These are phyloP conservation scores for Trametes gibbosa DNA, from an alignment of 768 basidiomycete species.

Conservation along the genomic window DNA sequence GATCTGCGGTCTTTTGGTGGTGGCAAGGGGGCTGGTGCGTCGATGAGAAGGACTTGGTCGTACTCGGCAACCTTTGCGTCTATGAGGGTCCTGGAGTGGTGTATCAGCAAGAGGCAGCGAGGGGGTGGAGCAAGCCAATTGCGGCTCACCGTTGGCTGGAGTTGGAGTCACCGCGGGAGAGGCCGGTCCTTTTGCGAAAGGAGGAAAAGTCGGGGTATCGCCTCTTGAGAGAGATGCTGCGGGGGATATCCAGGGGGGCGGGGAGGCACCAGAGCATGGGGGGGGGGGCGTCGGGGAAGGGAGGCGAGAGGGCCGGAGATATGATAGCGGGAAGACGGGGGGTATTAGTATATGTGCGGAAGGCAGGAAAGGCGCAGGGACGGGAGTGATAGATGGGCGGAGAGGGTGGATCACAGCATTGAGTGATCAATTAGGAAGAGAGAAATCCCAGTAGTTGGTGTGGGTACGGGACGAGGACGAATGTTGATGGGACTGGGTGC, in stretches of 20 bases:
- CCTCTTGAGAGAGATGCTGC: conserved; percentile 7
- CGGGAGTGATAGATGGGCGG: conserved; percentile 9
- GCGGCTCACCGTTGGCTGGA: conserved; percentile 6
- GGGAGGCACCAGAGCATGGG: conserved; percentile 10
- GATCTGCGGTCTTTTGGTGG: conserved; percentile 10
- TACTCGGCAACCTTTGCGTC: not conserved
- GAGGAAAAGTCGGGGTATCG: conserved; percentile 8
- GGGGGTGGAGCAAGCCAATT: too few relatives aligned
- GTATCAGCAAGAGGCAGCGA: not conserved
- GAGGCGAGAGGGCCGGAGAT: conserved; percentile 8
- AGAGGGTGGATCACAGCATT: conserved; percentile 8
- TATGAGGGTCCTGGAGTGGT: conserved; percentile 4
- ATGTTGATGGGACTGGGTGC: not conserved
- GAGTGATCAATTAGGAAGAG: conserved; percentile 1
- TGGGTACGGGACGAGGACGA: not conserved
- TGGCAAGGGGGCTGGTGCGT: conserved; percentile 7
- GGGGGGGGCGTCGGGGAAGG: not conserved
- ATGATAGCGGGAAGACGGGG: conserved; percentile 13
- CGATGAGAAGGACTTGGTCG: conserved; percentile 10
- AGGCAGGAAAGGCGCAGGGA: conserved; percentile 5
- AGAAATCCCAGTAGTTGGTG: not conserved
- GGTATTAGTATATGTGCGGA: conserved; percentile 1
- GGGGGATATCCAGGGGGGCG: conserved; percentile 5
- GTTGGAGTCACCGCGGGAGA: conserved; percentile 9
- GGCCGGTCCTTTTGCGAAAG: not conserved